Conservation (phyloP, 306 rosid species). For the Geum urbanum region DNA sequence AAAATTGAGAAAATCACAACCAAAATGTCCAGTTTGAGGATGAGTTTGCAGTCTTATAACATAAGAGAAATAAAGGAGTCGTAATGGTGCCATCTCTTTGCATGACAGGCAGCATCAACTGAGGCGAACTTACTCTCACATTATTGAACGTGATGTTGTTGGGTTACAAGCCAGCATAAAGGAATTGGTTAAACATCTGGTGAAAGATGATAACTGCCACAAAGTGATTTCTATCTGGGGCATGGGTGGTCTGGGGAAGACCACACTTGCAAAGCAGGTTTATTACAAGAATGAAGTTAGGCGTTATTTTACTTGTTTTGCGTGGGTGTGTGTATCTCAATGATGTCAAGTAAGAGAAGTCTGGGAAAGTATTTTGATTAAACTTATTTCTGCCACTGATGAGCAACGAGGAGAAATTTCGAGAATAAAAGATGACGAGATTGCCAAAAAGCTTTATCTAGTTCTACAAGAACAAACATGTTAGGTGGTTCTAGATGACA, state of each 20-base stretch:
- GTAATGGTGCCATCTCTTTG: background rate
- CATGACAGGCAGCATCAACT: constrained; percentile 9
- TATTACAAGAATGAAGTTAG: background rate
- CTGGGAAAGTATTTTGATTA: background rate
- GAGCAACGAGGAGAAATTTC: background rate
- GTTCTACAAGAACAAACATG: background rate
- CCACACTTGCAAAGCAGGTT: background rate
- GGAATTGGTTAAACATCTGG: constrained; percentile 1
- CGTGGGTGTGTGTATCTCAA: background rate
- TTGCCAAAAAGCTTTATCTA: background rate
- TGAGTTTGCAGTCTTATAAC: constrained; percentile 17
- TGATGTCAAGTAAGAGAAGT: background rate
- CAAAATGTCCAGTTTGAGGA: constrained; percentile 31
- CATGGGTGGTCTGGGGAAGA: background rate
- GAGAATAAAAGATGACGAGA: background rate
- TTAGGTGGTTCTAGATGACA: background rate
- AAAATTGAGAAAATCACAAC: constrained; percentile 23
- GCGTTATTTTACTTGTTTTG: background rate
- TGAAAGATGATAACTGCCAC: background rate
- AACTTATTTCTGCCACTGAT: background rate
- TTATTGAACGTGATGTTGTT: background rate
- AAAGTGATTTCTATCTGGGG: background rate
- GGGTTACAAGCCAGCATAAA: background rate
- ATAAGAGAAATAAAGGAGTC: background rate
- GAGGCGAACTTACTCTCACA: constrained; percentile 30